These are phyloP conservation scores for Nitzschia sp. DNA, from an alignment of 108 stramenopile genomes.

Conservation along the genomic window DNA sequence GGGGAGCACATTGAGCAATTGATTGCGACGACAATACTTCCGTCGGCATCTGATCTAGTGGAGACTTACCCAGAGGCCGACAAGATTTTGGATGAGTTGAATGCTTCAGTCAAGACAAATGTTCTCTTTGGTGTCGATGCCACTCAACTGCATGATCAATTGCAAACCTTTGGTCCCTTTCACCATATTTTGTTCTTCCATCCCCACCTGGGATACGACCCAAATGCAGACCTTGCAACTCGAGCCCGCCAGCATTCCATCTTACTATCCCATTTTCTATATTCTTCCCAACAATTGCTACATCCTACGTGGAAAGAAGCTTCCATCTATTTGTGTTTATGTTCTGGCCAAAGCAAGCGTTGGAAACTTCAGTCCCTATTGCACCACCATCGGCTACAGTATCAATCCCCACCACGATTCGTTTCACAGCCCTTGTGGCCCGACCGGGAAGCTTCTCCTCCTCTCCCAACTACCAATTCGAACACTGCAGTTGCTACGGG, in stretches of 20 bases:
- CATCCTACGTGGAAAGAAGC: not conserved
- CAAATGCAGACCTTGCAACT: not conserved
- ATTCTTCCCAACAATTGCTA: not conserved
- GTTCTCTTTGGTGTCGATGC: conserved; percentile 13
- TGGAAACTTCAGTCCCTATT: conserved; percentile 1
- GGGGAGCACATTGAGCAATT: not conserved
- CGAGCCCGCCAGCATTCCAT: not conserved
- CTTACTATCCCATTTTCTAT: conserved; percentile 11
- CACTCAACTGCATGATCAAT: not conserved
- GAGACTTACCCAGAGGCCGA: not conserved
- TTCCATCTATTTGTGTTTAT: conserved; percentile 4
- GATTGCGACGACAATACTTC: conserved; percentile 2
- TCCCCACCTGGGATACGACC: conserved; percentile 12
- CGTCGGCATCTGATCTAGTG: not conserved
- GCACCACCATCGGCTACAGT: not conserved
- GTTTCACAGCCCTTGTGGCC: not conserved
- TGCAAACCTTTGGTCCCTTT: not conserved
- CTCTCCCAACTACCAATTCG: not conserved
- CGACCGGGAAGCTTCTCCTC: not conserved
- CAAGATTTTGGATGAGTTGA: not conserved
- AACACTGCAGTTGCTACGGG: not conserved
- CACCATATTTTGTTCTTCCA: conserved; percentile 14
- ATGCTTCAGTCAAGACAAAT: not conserved
- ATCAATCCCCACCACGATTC: not conserved
- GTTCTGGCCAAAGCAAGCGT: not conserved